phyloP scores from a whole-genome alignment of 2,329 filamentous ascomycete species.

The Graphilbum sp. region DNA sequence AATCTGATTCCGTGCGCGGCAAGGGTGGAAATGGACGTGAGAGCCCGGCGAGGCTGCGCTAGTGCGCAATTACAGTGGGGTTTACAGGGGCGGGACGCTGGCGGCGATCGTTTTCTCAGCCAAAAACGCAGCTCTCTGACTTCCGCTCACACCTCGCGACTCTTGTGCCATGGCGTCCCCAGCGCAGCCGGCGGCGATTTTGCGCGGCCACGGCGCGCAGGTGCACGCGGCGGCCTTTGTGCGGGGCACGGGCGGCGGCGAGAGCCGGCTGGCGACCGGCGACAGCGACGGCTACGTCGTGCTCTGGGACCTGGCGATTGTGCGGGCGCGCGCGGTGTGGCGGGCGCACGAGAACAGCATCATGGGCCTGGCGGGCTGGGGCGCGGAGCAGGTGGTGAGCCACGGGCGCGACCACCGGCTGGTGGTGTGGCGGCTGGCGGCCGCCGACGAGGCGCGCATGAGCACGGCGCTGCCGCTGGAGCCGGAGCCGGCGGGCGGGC shows the following conservation, averaged over 20 bases:
- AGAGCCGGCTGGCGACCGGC: slow-evolving; percentile 73
- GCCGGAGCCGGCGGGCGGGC: slow-evolving; percentile 16
- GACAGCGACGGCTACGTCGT: slow-evolving; percentile 85
- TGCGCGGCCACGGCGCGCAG: slow-evolving; percentile 71
- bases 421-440: slow-evolving; percentile 62
- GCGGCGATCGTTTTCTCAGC: too few relatives aligned
- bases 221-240: slow-evolving; percentile 24
- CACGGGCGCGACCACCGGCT: slow-evolving; percentile 71
- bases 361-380: slow-evolving; percentile 58
- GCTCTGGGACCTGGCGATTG: slow-evolving; percentile 68
- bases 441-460: slow-evolving; percentile 43
- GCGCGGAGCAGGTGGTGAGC: slow-evolving; percentile 63
- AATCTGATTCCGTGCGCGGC: too few relatives aligned
- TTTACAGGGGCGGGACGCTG: too few relatives aligned
- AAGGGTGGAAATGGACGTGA: too few relatives aligned
- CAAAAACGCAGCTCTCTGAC: too few relatives aligned
- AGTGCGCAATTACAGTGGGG: too few relatives aligned
- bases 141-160: background rate
- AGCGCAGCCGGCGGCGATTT: slow-evolving; percentile 39
- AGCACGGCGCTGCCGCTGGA: slow-evolving; percentile 60
- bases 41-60: too few relatives aligned
- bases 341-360: slow-evolving; percentile 65
- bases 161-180: slow-evolving; percentile 3
- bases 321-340: slow-evolving; percentile 74
- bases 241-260: slow-evolving; percentile 20